phyloP scores from a whole-genome alignment of 805 yeast species.

The Priceomyces medius region DNA sequence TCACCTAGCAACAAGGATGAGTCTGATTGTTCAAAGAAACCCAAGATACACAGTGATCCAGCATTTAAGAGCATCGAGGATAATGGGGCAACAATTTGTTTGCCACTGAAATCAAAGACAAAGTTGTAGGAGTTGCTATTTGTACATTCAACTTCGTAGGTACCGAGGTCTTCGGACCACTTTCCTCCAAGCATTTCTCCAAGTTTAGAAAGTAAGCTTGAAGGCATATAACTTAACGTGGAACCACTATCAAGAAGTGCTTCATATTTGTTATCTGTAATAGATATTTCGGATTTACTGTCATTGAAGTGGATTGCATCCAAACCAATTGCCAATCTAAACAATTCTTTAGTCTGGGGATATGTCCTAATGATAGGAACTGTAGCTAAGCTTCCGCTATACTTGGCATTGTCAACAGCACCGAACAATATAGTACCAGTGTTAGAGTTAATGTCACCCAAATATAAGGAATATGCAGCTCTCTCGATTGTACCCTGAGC shows the following conservation, averaged over 20 bases:
- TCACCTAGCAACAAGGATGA: constrained; percentile 56
- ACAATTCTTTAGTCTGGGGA: constrained; percentile 30
- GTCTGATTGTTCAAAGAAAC: constrained; percentile 20
- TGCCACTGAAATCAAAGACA: constrained; percentile 58
- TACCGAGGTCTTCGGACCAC: constrained; percentile 41
- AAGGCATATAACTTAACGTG: constrained; percentile 45
- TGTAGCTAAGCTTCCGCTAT: constrained; percentile 30
- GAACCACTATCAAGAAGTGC: constrained; percentile 38
- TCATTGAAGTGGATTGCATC: constrained; percentile 30
- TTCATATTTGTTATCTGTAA: constrained; percentile 18
- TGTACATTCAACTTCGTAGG: constrained; percentile 48
- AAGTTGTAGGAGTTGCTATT: constrained; percentile 22
- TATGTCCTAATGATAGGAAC: constrained; percentile 45
- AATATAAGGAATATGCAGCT: constrained; percentile 36
- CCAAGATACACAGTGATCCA: constrained; percentile 24
- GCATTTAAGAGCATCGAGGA: constrained; percentile 24
- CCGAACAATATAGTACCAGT: constrained; percentile 42
- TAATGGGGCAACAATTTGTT: constrained; percentile 50
- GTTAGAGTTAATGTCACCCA: constrained; percentile 23
- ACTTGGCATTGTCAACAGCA: constrained; percentile 44
- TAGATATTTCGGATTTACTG: constrained; percentile 8
- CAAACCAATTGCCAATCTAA: constrained; percentile 50
- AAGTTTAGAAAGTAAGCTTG: constrained; percentile 27
- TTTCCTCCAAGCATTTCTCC: constrained; percentile 41
- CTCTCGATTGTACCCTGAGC: constrained; percentile 33